phyloP scores from a whole-genome alignment of 805 yeast species.

The Wickerhamomyces mucosus region DNA sequence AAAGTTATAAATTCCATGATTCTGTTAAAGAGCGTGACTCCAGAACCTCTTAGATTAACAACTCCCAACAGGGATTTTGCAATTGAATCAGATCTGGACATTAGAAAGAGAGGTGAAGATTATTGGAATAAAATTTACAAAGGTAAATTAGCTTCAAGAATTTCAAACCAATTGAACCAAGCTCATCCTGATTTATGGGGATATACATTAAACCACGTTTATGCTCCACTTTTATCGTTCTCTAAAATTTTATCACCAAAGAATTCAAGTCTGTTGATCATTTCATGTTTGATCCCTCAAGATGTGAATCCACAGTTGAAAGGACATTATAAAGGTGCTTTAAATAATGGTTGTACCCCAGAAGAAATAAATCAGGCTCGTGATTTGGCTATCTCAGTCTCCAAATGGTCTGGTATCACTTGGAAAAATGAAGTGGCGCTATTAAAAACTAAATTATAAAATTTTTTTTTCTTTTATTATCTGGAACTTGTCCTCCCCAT shows the following conservation, averaged over 20 bases:
- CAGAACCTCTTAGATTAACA: slow-evolving; percentile 33
- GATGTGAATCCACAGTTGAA: slow-evolving; percentile 89
- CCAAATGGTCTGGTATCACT: slow-evolving; percentile 64
- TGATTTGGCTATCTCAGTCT: slow-evolving; percentile 49
- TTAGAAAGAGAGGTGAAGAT: slow-evolving; percentile 38
- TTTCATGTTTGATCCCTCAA: slow-evolving; percentile 79
- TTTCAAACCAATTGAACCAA: slow-evolving; percentile 52
- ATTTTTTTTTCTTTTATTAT: too few relatives aligned
- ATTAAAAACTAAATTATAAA: slow-evolving; percentile 9
- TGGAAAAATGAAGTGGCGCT: slow-evolving; percentile 39
- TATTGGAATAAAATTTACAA: slow-evolving; percentile 66
- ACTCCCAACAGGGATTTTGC: slow-evolving; percentile 21
- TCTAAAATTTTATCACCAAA: slow-evolving; percentile 49
- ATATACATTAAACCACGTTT: slow-evolving; percentile 61
- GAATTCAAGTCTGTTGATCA: slow-evolving; percentile 70
- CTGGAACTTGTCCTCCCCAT: too few relatives aligned
- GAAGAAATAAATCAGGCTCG: slow-evolving; percentile 57
- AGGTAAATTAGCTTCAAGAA: slow-evolving; percentile 61
- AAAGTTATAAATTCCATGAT: slow-evolving; percentile 73
- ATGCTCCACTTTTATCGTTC: slow-evolving; percentile 68
- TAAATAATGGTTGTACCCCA: slow-evolving; percentile 62
- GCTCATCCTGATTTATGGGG: slow-evolving; percentile 86
- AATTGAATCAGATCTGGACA: slow-evolving; percentile 22
- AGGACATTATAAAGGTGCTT: slow-evolving; percentile 84
- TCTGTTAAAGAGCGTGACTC: slow-evolving; percentile 55